phyloP scores from a whole-genome alignment of 805 yeast species.

The Candida tallmaniae region DNA sequence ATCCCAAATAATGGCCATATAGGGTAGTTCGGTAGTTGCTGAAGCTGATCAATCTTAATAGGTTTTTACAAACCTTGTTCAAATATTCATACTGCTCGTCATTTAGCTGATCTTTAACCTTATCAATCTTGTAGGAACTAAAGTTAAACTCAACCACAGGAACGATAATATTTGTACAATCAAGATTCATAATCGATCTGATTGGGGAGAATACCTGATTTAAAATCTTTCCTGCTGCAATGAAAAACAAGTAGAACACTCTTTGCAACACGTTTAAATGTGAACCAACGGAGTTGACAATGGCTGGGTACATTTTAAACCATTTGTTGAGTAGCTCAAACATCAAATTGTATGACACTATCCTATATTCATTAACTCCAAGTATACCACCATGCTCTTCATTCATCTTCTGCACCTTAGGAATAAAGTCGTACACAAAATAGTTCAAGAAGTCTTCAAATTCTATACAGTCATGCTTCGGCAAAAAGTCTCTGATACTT shows the following conservation, averaged over 20 bases:
- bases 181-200: slow-evolving; percentile 30
- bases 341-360: slow-evolving; percentile 22
- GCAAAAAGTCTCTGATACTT: slow-evolving; percentile 11
- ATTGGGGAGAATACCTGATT: slow-evolving; percentile 30
- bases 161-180: slow-evolving; percentile 28
- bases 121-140: slow-evolving; percentile 15
- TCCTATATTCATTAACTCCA: neutral
- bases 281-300: slow-evolving; percentile 24
- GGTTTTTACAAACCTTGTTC: slow-evolving; percentile 18
- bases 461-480: slow-evolving; percentile 19
- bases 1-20: slow-evolving; percentile 20
- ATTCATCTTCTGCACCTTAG: slow-evolving; percentile 24
- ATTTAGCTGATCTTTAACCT: slow-evolving; percentile 12
- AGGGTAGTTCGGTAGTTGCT: slow-evolving; percentile 28
- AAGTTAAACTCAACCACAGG: slow-evolving; percentile 28
- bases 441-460: slow-evolving; percentile 25
- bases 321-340: slow-evolving; percentile 33
- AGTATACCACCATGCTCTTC: slow-evolving; percentile 17
- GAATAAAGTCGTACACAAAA: slow-evolving; percentile 22
- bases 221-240: slow-evolving; percentile 31
- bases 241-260: slow-evolving; percentile 30
- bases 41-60: slow-evolving; percentile 28
- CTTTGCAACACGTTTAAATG: slow-evolving; percentile 25
- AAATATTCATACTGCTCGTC: slow-evolving; percentile 18
- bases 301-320: slow-evolving; percentile 32